Percentiles rank a stretch among this genome's conserved stretches.
These are phyloP conservation scores for Bacterosira constricta DNA, from an alignment of 108 stramenopile genomes.

Conservation along the genomic window DNA sequence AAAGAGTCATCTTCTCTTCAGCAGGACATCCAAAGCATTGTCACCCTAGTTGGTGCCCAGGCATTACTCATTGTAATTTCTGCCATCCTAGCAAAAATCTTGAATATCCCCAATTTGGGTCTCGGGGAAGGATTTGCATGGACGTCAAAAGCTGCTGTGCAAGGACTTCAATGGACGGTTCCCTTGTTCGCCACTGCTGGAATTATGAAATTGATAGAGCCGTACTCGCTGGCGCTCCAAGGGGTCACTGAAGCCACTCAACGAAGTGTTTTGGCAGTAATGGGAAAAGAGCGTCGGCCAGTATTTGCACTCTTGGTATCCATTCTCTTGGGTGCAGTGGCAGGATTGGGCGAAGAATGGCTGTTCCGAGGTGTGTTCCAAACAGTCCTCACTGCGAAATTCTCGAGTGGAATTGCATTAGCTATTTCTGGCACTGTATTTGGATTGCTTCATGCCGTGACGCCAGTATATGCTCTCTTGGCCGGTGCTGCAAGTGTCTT, in stretches of 20 bases:
- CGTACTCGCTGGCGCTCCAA: slow-evolving; percentile 64
- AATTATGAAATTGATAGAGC: slow-evolving; percentile 62
- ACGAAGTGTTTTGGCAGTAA: slow-evolving; percentile 65
- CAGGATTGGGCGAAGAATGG: slow-evolving; percentile 89
- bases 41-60: slow-evolving; percentile 68
- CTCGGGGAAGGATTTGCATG: slow-evolving; percentile 60
- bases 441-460: slow-evolving; percentile 86
- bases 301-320: slow-evolving; percentile 48
- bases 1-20: neutral
- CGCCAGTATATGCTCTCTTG: slow-evolving; percentile 79
- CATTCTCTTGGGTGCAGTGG: slow-evolving; percentile 67
- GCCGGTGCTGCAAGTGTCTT: slow-evolving; percentile 76
- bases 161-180: slow-evolving; percentile 56
- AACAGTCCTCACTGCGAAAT: slow-evolving; percentile 43
- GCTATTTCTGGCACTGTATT: slow-evolving; percentile 67
- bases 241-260: slow-evolving; percentile 81
- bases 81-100: slow-evolving; percentile 31
- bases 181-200: slow-evolving; percentile 64
- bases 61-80: slow-evolving; percentile 62
- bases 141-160: slow-evolving; percentile 13
- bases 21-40: slow-evolving; percentile 52
- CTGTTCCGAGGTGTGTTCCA: slow-evolving; percentile 87
- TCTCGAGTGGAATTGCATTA: slow-evolving; percentile 46
- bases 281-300: slow-evolving; percentile 69
- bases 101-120: slow-evolving; percentile 63